Conservation (phyloP, 257 asterid genomes). For the Paulownia fortunei region DNA sequence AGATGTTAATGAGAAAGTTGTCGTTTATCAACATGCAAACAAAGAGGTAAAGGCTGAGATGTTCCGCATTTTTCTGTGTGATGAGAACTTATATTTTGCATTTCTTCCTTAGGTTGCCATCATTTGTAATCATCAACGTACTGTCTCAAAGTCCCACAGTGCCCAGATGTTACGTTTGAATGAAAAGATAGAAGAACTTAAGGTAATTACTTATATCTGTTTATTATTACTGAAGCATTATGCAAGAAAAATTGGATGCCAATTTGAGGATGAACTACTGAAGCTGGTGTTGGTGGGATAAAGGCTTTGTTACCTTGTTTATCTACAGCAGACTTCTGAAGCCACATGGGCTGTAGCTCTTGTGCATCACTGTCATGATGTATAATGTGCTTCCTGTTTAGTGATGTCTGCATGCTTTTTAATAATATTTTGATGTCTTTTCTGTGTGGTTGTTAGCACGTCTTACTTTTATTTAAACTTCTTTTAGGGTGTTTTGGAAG, state of each 20-base stretch:
- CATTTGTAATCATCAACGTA: conserved; percentile 96
- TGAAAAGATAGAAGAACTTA: conserved; percentile 84
- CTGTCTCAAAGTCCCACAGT: conserved; percentile 85
- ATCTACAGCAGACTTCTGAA: background rate
- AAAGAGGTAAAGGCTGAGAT: conserved; percentile 69
- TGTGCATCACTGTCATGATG: background rate
- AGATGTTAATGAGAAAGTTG: conserved; percentile 69
- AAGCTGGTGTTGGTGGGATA: conserved; percentile 1
- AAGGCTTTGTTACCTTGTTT: background rate
- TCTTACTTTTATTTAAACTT: background rate
- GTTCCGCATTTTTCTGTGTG: too few relatives aligned
- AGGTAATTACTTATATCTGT: conserved; percentile 52
- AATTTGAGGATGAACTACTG: background rate
- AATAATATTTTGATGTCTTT: background rate
- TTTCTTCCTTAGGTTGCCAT: conserved; percentile 81
- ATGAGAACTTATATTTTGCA: conserved; percentile 8
- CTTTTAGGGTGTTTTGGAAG: conserved; percentile 66
- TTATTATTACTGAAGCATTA: background rate
- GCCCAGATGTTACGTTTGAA: conserved; percentile 79
- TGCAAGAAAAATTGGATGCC: background rate
- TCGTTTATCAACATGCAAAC: conserved; percentile 78
- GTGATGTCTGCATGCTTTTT: background rate
- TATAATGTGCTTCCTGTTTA: background rate
- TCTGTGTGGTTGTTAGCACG: background rate
- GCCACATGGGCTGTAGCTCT: conserved; percentile 19